phyloP scores from a whole-genome alignment of 257 asterid genomes.

The Fraxinus excelsior region DNA sequence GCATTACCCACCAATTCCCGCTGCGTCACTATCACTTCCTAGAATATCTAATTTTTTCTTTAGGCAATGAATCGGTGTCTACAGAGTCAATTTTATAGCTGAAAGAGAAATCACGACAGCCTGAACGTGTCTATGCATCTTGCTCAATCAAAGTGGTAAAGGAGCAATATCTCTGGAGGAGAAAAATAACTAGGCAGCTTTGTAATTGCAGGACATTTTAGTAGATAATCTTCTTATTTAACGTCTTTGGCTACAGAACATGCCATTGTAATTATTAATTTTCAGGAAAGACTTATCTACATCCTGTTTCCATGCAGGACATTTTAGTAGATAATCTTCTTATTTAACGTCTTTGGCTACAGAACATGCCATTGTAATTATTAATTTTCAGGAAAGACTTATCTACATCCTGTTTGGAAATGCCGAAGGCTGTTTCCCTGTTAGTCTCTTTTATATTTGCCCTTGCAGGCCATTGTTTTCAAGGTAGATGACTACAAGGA shows the following conservation, averaged over 20 bases:
- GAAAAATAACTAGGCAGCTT: neutral
- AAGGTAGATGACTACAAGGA: constrained; percentile 69
- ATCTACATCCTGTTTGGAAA: constrained; percentile 12
- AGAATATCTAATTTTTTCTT: neutral
- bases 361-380: neutral
- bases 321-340: neutral
- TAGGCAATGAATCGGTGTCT: neutral
- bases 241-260: constrained; percentile 12
- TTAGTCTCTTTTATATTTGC: constrained; percentile 23
- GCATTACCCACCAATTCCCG: neutral
- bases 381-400: neutral
- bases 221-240: neutral
- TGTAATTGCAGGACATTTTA: neutral
- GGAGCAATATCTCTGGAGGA: constrained; percentile 2
- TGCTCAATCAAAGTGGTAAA: constrained; percentile 4
- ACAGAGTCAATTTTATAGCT: neutral
- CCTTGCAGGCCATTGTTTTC: constrained; percentile 85
- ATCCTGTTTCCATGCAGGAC: too few species aligned
- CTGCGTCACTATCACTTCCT: neutral
- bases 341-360: constrained; percentile 11
- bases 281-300: neutral
- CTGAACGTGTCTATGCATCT: neutral
- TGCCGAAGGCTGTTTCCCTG: constrained; percentile 19
- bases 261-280: neutral
- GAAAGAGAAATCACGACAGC: neutral